Conservation (phyloP, 306 rosid genomes). For the Prosopis cineraria region DNA sequence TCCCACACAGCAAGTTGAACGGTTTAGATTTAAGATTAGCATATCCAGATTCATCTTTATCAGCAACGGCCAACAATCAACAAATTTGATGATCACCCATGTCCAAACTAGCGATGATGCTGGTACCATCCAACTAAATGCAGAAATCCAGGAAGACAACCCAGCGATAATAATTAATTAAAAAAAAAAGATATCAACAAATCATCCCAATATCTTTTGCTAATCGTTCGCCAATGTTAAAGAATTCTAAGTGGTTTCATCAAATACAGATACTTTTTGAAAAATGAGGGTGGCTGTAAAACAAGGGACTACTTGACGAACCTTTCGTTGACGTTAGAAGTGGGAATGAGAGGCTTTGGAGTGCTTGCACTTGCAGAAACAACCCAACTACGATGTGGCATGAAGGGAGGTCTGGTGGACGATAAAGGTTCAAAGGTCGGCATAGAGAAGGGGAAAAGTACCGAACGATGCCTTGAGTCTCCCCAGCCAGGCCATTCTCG, state of each 20-base stretch:
- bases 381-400: background rate
- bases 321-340: background rate
- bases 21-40: background rate
- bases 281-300: background rate
- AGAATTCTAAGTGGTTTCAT: background rate
- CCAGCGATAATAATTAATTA: background rate
- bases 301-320: background rate
- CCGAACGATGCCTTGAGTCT: background rate
- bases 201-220: background rate
- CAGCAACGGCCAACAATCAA: background rate
- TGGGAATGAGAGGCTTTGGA: constrained; percentile 11
- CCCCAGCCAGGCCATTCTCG: background rate
- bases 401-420: background rate
- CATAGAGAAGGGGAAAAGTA: background rate
- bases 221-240: background rate
- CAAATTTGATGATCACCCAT: background rate
- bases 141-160: background rate
- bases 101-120: background rate
- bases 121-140: background rate
- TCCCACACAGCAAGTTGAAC: background rate
- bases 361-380: constrained; percentile 9
- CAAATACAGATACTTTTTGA: background rate
- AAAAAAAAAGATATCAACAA: background rate
- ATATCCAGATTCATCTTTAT: background rate
- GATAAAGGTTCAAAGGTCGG: background rate